Base-by-base conservation (phyloP, 2,329 filamentous ascomycete genomes). In the Cercospora nicotianae region DNA sequence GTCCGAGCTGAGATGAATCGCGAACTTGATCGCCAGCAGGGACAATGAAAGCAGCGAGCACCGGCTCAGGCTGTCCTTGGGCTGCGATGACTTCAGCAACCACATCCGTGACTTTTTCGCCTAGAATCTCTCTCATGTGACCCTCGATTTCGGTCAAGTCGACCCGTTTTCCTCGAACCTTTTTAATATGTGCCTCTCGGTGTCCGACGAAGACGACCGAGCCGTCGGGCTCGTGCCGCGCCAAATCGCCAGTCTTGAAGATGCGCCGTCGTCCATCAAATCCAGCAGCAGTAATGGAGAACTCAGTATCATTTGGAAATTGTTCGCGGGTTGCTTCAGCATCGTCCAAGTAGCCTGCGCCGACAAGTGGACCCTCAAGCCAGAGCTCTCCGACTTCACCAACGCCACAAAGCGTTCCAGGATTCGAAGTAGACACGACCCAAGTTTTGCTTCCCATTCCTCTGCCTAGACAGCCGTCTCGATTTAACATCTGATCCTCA, bases 161-260 rank as follows among this genome's bases (percentile, higher is more conserved):
- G 36, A 96, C 88, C 51, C 90, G 83, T 71, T 93, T 90, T 0
- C 92, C 92, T 36, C 91, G 86, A 12, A 96, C 83, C 76, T 94
- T 95, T 36, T 51, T 74, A 61, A 94, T 83, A 77, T 94, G 91
- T 67, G 90, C 89, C 72, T 94, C 92, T 26, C 89, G 83, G 30
- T 91, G 86, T 16, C 91, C 91, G 10, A 87, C 79, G 45, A 94
- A 89, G 12, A 83, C 77, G 42, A 89, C 82, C 18, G 75, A 75
- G 1, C 85, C 84, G 62, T 88, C 84, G 13, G 78, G 75, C 45
- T 85, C 81, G 65, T 88, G 86, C 23, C 80, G 81, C 0, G 85
- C 86, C 0, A 89, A 78, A 70, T 90, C 87, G 0, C 87, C 87
- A 16, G 73, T 91, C 89, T 72, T 88, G 89, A 59, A 90, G 1